These are phyloP conservation scores for Paraconiothyrium brasiliense DNA, from an alignment of 2,329 filamentous ascomycete species.

Conservation along the genomic window DNA sequence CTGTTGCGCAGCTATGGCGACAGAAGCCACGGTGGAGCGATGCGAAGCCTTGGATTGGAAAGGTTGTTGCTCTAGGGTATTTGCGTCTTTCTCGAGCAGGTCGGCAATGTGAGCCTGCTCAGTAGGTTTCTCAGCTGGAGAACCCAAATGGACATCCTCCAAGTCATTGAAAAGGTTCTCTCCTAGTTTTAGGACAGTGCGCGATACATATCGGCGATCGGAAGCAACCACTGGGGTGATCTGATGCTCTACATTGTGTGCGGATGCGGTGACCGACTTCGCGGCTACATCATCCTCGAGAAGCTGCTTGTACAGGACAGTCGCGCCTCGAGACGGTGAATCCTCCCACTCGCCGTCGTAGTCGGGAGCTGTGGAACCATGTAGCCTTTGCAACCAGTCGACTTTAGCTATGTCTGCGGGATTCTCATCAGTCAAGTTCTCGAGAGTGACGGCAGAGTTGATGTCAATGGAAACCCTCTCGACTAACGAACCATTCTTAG, in stretches of 20 bases:
- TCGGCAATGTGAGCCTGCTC: not conserved
- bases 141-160: not conserved
- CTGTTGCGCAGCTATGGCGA: not conserved
- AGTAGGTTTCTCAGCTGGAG: not conserved
- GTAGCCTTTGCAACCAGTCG: not conserved
- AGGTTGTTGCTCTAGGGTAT: too few species aligned
- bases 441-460: not conserved
- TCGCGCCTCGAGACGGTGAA: not conserved
- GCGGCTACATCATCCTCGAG: not conserved
- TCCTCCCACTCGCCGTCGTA: slow-evolving; percentile 3
- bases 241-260: not conserved
- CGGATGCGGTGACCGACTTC: not conserved
- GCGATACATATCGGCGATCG: not conserved
- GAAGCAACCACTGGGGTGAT: not conserved
- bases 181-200: not conserved
- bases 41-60: too few species aligned
- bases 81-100: too few species aligned
- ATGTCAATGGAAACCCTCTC: not conserved
- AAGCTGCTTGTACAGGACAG: not conserved
- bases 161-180: not conserved
- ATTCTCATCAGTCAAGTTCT: not conserved
- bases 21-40: not conserved
- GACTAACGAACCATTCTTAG: not conserved
- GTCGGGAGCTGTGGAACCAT: not conserved
- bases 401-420: not conserved